Evolutionary conservation across 1,139 yeast species (phyloP).

Genomic region (Debaryomyces nepalensis): DNA sequence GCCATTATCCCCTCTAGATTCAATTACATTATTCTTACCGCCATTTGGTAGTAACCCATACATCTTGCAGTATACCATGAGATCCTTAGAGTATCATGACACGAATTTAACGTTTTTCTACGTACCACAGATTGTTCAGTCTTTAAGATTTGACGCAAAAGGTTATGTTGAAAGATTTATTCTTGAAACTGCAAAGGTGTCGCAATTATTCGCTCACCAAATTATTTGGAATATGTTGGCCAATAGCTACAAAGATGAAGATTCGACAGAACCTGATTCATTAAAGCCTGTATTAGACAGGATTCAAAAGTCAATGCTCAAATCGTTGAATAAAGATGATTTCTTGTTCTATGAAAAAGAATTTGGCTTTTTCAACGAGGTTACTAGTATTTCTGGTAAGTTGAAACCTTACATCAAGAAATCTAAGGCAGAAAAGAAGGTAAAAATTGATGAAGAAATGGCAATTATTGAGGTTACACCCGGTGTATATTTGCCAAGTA

Average conservation of each 20-base stretch:
- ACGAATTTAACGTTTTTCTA: conserved; percentile 91
- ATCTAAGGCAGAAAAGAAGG: conserved; percentile 94
- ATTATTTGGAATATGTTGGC: conserved; percentile 98
- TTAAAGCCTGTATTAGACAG: conserved; percentile 83
- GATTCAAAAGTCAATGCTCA: conserved; percentile 70
- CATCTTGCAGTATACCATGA: conserved; percentile 84
- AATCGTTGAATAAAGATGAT: conserved; percentile 63
- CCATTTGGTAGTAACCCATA: conserved; percentile 69
- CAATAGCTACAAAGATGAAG: conserved; percentile 89
- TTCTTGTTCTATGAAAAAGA: conserved; percentile 75
- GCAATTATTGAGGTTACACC: conserved; percentile 72
- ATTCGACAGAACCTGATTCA: conserved; percentile 75
- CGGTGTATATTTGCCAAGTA: conserved; percentile 92
- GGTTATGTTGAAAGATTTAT: conserved; percentile 92
- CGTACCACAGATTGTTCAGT: conserved; percentile 97
- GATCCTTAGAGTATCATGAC: conserved; percentile 87
- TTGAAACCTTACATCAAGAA: conserved; percentile 92
- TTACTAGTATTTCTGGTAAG: conserved; percentile 91
- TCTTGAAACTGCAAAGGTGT: conserved; percentile 87
- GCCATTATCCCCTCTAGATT: conserved; percentile 80
- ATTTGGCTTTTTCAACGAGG: conserved; percentile 87
- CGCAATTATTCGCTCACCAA: conserved; percentile 94
- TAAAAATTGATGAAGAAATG: conserved; percentile 97
- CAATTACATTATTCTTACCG: conserved; percentile 84
- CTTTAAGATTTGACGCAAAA: conserved; percentile 75